phyloP scores from a whole-genome alignment of 176 grass and related monocot species.

The Chloris gayana region DNA sequence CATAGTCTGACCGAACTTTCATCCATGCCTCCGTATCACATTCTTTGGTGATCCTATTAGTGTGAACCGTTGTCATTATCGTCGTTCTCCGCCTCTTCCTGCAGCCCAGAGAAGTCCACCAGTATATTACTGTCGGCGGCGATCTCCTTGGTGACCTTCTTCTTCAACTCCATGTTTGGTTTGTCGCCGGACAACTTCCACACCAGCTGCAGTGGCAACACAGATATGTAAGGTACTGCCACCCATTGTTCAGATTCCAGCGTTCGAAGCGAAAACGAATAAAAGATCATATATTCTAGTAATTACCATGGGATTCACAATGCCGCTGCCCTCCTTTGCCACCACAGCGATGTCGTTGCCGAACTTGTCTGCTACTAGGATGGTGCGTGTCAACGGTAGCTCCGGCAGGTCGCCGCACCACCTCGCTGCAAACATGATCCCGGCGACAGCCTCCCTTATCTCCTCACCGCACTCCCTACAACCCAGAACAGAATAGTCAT shows the following conservation, averaged over 20 bases:
- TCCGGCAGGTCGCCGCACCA: conserved; percentile 51
- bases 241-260: neutral
- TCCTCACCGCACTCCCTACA: conserved; percentile 41
- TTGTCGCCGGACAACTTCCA: conserved; percentile 44
- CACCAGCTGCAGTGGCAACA: conserved; percentile 40
- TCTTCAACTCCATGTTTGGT: conserved; percentile 41
- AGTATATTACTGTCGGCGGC: conserved; percentile 34
- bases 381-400: conserved; percentile 37
- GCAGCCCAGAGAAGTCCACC: conserved; percentile 19
- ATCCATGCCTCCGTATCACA: neutral
- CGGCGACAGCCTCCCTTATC: conserved; percentile 32
- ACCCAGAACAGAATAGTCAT: neutral
- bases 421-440: conserved; percentile 46
- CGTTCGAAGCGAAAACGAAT: neutral
- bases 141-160: conserved; percentile 43
- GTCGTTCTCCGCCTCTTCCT: neutral
- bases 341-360: conserved; percentile 10
- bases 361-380: conserved; percentile 49
- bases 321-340: conserved; percentile 28
- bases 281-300: neutral
- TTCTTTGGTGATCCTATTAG: neutral
- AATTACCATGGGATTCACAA: conserved; percentile 40
- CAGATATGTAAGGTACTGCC: neutral
- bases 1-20: neutral
- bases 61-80: neutral